Base-by-base conservation (phyloP, 257 asterid genomes). In the Ballota nigra region DNA sequence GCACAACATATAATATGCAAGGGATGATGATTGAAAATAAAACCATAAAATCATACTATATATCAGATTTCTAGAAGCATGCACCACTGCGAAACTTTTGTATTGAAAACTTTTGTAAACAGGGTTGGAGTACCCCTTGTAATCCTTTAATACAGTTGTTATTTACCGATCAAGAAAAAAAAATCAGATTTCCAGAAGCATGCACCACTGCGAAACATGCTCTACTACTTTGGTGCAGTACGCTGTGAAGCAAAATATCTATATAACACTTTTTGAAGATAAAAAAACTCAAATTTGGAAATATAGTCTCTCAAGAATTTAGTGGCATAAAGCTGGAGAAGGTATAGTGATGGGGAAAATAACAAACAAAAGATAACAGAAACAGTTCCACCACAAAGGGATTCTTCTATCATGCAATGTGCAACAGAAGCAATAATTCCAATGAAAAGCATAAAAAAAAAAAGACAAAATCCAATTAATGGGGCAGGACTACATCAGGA, bases 1-100 rank as follows among this genome's bases (percentile, higher is more conserved):
- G 79, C 47, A 60, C 18, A 77, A 64, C 11, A 49, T 7, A 73
- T 15, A 38, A 57, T 40, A 66, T 34, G 75, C 66, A 29, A 70
- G 23, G 40, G 47, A 60, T 41, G 63, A 47, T n/a, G 43, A 73
- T 56, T 11, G 12, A 58, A 24, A 38, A 38, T 22, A 6, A 19
- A 34, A 67, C 33, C 16, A 12, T 23, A 22, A 5, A 34, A 58
- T n/a, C n/a, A n/a, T n/a, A 12, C 49, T 3, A 43, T 52, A 68
- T 47, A 56, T 4, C 67, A 59, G 69, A 68, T 52, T 36, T 36
- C 51, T 8, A 65, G 24, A 40, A 66, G 53, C 11, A 66, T 67
- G 57, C 52, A 51, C 60, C 74, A 79, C 4, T 11, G 24, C 4
- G 65, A 43, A 51, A 22, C 74, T n/a, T n/a, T n/a, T n/a, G n/a